Percentiles rank a stretch among this genome's conserved stretches.
Evolutionary conservation across 2,329 filamentous ascomycete species (phyloP).

Genomic region (Penicillium verrucosum): DNA sequence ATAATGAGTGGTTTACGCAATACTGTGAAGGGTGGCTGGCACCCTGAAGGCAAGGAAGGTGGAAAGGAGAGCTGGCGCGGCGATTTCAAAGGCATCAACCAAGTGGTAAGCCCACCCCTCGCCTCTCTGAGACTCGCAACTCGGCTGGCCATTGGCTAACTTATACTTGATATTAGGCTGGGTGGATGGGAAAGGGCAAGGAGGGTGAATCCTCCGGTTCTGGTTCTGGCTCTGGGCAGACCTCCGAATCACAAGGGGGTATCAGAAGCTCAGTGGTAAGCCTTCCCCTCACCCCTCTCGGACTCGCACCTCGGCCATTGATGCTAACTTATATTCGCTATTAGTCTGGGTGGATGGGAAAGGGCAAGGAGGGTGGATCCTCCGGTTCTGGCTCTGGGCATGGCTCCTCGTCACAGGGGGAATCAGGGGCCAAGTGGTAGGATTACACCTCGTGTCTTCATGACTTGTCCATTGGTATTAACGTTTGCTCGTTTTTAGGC

Average conservation of each 20-base stretch:
- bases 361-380: conserved; percentile 48
- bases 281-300: conserved; percentile 7
- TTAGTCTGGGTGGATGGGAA: conserved; percentile 59
- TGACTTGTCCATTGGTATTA: conserved; percentile 13
- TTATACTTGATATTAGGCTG: conserved; percentile 43
- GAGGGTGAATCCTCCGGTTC: conserved; percentile 37
- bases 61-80: conserved; percentile 53
- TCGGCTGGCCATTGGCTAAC: conserved; percentile 12
- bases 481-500: conserved; percentile 41
- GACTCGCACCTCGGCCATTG: conserved; percentile 9
- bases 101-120: conserved; percentile 46
- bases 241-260: background rate
- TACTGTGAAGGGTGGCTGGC: conserved; percentile 53
- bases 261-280: conserved; percentile 45
- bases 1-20: conserved; percentile 49
- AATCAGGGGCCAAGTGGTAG: conserved; percentile 47
- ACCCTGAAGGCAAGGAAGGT: conserved; percentile 53
- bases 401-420: background rate
- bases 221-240: background rate
- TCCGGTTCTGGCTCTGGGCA: background rate
- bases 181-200: conserved; percentile 58
- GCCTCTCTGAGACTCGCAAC: conserved; percentile 2
- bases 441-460: conserved; percentile 20
- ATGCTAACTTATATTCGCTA: conserved; percentile 11
- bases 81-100: conserved; percentile 57